Evolutionary conservation across 2,329 filamentous ascomycete species (phyloP).

Genomic region (Didymella glomerata): DNA sequence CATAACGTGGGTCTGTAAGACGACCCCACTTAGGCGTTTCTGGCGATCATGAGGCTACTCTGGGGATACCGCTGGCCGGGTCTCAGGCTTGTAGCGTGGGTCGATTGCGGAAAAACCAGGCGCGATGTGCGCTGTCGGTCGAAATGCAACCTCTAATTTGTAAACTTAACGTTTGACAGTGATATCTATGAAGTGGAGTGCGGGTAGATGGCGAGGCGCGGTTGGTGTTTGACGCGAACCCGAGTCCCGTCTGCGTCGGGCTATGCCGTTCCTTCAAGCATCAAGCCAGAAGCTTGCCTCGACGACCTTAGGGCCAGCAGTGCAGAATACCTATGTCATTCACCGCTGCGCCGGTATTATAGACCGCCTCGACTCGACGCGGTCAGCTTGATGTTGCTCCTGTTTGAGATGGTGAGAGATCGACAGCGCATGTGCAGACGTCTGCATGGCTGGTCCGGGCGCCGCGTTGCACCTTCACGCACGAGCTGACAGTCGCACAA

Average conservation of each 20-base stretch:
- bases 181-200: slow-evolving; percentile 1
- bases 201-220: slow-evolving; percentile 2
- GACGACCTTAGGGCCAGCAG: neutral
- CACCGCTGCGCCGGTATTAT: slow-evolving; percentile 2
- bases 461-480: neutral
- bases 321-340: neutral
- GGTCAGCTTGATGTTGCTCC: slow-evolving; percentile 4
- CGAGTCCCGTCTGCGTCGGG: slow-evolving; percentile 18
- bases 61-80: slow-evolving; percentile 14
- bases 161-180: slow-evolving; percentile 12
- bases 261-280: slow-evolving; percentile 20
- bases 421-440: slow-evolving; percentile 13
- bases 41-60: slow-evolving; percentile 17
- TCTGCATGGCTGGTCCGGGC: neutral
- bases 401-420: slow-evolving; percentile 19
- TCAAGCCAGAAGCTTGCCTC: slow-evolving; percentile 15
- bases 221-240: slow-evolving; percentile 12
- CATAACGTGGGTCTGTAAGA: slow-evolving; percentile 13
- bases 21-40: slow-evolving; percentile 19
- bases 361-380: neutral
- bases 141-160: slow-evolving; percentile 1
- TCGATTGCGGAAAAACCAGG: slow-evolving; percentile 4
- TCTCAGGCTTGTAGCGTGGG: slow-evolving; percentile 7
- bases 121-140: neutral
- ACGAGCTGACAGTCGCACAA: slow-evolving; percentile 14